phyloP scores from a whole-genome alignment of 768 basidiomycete genomes.

The Harrya chromipes region DNA sequence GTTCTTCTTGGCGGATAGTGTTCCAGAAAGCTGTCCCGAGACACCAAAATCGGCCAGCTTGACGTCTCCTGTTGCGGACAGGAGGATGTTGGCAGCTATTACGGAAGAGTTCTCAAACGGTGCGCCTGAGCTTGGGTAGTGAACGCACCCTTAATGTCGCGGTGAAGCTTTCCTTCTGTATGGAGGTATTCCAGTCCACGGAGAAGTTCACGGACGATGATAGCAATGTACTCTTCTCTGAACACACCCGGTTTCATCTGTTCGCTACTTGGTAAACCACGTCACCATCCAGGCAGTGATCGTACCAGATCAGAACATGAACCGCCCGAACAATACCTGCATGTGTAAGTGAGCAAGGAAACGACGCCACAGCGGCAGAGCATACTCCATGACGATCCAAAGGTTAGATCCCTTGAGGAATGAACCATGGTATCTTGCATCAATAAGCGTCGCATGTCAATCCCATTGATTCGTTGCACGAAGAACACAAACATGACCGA shows the following conservation, averaged over 20 bases:
- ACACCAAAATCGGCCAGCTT: constrained; percentile 99
- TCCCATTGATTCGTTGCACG: constrained; percentile 30
- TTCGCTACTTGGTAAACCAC: constrained; percentile 9
- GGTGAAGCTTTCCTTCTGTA: constrained; percentile 92
- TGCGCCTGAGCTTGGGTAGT: not conserved
- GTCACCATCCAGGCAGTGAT: constrained; percentile 15
- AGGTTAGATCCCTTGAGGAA: constrained; percentile 93
- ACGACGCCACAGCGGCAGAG: constrained; percentile 10
- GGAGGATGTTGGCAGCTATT: constrained; percentile 88
- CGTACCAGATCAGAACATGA: constrained; percentile 94
- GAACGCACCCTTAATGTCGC: constrained; percentile 93
- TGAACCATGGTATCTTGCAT: constrained; percentile 85
- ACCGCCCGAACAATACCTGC: constrained; percentile 94
- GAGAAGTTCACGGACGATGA: constrained; percentile 89
- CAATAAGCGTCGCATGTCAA: constrained; percentile 29
- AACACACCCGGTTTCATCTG: constrained; percentile 99
- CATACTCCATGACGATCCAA: constrained; percentile 99
- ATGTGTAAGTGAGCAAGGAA: constrained; percentile 8
- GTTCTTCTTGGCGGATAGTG: constrained; percentile 92
- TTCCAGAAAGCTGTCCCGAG: constrained; percentile 93
- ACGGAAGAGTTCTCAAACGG: not conserved
- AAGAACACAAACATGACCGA: constrained; percentile 22
- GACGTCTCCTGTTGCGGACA: constrained; percentile 91
- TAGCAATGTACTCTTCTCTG: constrained; percentile 98
- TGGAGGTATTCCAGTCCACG: constrained; percentile 95